phyloP scores from a whole-genome alignment of 108 stramenopile genomes.

The Cyclotella baltica region DNA sequence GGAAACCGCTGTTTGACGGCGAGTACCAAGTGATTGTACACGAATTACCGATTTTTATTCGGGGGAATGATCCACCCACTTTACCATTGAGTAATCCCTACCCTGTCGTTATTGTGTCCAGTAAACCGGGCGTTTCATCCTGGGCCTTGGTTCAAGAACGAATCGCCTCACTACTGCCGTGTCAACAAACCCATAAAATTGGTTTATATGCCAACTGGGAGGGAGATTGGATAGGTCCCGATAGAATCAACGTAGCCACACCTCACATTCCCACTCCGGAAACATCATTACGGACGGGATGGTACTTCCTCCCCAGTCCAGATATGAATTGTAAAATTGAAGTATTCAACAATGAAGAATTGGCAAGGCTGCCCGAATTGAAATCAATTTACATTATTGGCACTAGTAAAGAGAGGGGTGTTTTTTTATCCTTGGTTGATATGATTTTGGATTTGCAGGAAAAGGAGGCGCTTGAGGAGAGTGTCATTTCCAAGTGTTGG shows the following conservation, averaged over 20 bases:
- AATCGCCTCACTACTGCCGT: constrained; percentile 21
- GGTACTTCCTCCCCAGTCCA: constrained; percentile 39
- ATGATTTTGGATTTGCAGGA: constrained; percentile 27
- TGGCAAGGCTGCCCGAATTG: constrained; percentile 26
- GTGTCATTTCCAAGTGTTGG: constrained; percentile 38
- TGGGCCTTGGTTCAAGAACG: constrained; percentile 2
- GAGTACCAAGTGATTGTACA: constrained; percentile 1
- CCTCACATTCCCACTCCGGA: constrained; percentile 7
- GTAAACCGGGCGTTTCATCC: neutral
- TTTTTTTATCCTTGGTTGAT: constrained; percentile 44
- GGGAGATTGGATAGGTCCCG: constrained; percentile 46
- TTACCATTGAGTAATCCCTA: neutral
- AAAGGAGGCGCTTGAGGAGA: constrained; percentile 18
- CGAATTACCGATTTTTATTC: neutral
- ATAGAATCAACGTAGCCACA: no score
- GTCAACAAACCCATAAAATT: constrained; percentile 13
- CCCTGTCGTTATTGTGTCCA: neutral
- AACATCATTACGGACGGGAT: constrained; percentile 31
- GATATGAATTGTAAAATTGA: constrained; percentile 43
- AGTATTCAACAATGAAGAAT: constrained; percentile 10
- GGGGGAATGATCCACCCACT: neutral
- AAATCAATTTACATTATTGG: constrained; percentile 45
- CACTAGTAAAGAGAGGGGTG: constrained; percentile 37
- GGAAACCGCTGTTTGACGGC: neutral
- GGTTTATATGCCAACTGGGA: constrained; percentile 40